Conservation (phyloP, 495 filamentous ascomycete genomes). For the Podospora tetraspora region DNA sequence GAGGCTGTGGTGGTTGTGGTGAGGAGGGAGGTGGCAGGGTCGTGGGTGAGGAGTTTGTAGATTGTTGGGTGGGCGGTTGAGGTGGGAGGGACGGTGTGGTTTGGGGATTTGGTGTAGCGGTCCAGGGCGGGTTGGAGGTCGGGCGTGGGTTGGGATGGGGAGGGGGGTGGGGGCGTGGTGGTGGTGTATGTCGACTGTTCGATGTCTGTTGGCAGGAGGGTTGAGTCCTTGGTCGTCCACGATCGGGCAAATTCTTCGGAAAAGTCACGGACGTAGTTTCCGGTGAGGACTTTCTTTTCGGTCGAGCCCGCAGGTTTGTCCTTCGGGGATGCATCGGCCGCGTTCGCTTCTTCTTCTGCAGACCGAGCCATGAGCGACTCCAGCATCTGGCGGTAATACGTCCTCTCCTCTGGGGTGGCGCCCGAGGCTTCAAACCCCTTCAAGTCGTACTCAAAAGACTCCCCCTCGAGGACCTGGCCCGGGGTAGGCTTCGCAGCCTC, state of each 20-base stretch:
- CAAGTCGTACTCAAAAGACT: conserved; percentile 11
- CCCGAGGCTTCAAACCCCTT: conserved; percentile 8
- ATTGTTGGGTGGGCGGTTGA: conserved; percentile 31
- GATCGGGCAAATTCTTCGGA: conserved; percentile 40
- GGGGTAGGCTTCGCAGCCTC: conserved; percentile 10
- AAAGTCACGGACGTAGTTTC: conserved; percentile 43
- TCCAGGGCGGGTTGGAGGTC: conserved; percentile 36
- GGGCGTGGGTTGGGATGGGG: not conserved
- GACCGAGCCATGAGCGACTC: conserved; percentile 22
- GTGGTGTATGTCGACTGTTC: not conserved
- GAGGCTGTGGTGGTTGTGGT: conserved; percentile 59
- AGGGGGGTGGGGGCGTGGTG: not conserved
- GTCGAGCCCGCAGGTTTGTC: not conserved
- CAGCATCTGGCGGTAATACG: conserved; percentile 21
- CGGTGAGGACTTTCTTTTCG: conserved; percentile 26
- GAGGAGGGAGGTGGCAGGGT: conserved; percentile 57
- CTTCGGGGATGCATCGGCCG: not conserved
- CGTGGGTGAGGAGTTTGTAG: conserved; percentile 72
- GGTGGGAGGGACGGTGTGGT: not conserved
- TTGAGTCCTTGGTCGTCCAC: conserved; percentile 25
- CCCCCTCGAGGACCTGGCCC: not conserved
- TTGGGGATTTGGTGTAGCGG: conserved; percentile 15
- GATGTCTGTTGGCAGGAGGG: conserved; percentile 19
- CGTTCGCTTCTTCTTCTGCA: conserved; percentile 10
- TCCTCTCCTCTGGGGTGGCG: conserved; percentile 9